phyloP scores from a whole-genome alignment of 345 rosid species.

The Aethionema arabicum region DNA sequence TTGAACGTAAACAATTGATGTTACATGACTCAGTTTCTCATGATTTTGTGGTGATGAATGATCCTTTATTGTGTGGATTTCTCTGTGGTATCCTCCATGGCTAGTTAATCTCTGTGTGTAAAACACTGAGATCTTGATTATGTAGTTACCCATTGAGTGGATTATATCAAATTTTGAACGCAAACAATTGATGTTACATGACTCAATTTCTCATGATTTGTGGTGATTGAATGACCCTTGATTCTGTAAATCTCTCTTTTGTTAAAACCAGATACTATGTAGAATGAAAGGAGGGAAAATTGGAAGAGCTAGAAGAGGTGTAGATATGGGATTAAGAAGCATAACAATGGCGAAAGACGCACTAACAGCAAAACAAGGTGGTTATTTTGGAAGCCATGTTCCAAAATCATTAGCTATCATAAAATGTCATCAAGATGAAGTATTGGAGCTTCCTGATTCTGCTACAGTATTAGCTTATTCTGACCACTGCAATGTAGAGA shows the following conservation, averaged over 20 bases:
- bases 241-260: neutral
- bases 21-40: neutral
- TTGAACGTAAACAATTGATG: too few relatives aligned
- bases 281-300: conserved; percentile 80
- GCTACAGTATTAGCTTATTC: conserved; percentile 81
- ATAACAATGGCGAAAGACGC: conserved; percentile 53
- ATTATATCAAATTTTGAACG: too few relatives aligned
- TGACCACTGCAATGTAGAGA: conserved; percentile 70
- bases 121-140: too few relatives aligned
- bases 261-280: conserved; percentile 56
- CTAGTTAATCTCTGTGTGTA: too few relatives aligned
- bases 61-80: neutral
- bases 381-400: conserved; percentile 38
- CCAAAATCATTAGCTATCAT: conserved; percentile 59
- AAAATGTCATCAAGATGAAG: conserved; percentile 91
- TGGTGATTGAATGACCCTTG: neutral
- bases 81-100: neutral
- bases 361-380: neutral
- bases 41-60: neutral
- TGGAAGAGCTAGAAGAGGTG: conserved; percentile 63
- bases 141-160: too few relatives aligned
- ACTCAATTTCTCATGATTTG: neutral
- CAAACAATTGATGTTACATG: neutral
- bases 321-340: conserved; percentile 75
- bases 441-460: conserved; percentile 64